phyloP scores from a whole-genome alignment of 2,329 filamentous ascomycete species.

The Pseudopithomyces chartarum region DNA sequence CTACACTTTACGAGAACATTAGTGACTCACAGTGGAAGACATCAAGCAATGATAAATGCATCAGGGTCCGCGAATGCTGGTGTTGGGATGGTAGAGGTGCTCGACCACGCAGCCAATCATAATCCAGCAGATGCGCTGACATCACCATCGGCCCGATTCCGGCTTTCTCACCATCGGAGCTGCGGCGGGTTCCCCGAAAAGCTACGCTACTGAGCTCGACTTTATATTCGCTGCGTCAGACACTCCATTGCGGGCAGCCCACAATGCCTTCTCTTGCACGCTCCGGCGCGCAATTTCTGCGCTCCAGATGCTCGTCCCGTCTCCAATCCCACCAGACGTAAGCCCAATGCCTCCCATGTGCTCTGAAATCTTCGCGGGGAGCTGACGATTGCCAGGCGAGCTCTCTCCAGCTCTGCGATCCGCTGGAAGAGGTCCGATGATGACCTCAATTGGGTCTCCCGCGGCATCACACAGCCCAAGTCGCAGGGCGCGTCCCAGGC shows the following conservation, averaged over 20 bases:
- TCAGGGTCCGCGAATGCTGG: no score
- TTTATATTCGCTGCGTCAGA: conserved; percentile 19
- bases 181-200: conserved; percentile 5
- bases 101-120: no score
- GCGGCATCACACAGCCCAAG: conserved; percentile 91
- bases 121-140: no score
- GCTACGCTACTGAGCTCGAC: background rate
- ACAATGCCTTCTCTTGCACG: conserved; percentile 42
- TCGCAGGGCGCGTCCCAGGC: conserved; percentile 98
- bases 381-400: conserved; percentile 36
- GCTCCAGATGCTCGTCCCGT: conserved; percentile 35
- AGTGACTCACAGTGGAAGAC: no score
- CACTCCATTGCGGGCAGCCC: conserved; percentile 23
- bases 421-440: conserved; percentile 38
- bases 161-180: conserved; percentile 25
- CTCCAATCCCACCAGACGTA: conserved; percentile 42
- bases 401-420: conserved; percentile 40
- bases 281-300: conserved; percentile 39
- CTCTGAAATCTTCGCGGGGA: background rate
- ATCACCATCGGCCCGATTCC: background rate
- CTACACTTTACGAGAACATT: no score
- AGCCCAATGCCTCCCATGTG: conserved; percentile 10
- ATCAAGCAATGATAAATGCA: no score
- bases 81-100: no score
- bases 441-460: conserved; percentile 76